Evolutionary conservation across 1,284 basidiomycete genomes (phyloP).

Genomic region (Fistulinella cinereoalba): DNA sequence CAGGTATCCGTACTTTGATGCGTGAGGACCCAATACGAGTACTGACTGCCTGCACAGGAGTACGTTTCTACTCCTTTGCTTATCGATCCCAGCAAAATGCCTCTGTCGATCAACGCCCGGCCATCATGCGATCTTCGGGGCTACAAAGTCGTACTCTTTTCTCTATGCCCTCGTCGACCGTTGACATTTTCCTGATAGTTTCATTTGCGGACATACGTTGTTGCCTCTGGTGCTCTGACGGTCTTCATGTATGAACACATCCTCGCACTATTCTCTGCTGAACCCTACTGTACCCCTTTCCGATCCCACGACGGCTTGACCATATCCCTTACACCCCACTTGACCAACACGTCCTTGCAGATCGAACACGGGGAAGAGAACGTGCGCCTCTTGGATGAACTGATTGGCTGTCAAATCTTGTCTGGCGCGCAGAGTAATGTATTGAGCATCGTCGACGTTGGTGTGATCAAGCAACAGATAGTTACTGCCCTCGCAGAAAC

Average conservation of each 20-base stretch:
- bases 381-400: conserved; percentile 76
- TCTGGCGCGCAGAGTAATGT: conserved; percentile 34
- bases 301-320: conserved; percentile 25
- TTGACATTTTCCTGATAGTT: conserved; percentile 54
- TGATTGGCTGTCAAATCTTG: conserved; percentile 62
- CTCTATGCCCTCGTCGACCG: conserved; percentile 4
- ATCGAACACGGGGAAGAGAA: conserved; percentile 59
- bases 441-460: conserved; percentile 44
- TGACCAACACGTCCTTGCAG: conserved; percentile 97
- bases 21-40: conserved; percentile 3
- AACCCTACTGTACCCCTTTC: conserved; percentile 54
- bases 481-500: conserved; percentile 70
- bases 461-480: conserved; percentile 61
- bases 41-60: conserved; percentile 52
- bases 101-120: conserved; percentile 22
- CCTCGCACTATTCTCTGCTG: conserved; percentile 81
- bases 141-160: conserved; percentile 56
- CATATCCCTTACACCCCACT: conserved; percentile 63
- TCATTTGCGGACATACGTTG: conserved; percentile 91
- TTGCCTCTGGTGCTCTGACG: conserved; percentile 77
- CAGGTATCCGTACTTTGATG: conserved; percentile 65
- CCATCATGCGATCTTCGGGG: conserved; percentile 42
- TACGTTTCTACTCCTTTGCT: conserved; percentile 79
- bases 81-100: conserved; percentile 60
- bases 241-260: conserved; percentile 81